phyloP scores from a whole-genome alignment of 306 rosid species.

The Fragaria ananassa region DNA sequence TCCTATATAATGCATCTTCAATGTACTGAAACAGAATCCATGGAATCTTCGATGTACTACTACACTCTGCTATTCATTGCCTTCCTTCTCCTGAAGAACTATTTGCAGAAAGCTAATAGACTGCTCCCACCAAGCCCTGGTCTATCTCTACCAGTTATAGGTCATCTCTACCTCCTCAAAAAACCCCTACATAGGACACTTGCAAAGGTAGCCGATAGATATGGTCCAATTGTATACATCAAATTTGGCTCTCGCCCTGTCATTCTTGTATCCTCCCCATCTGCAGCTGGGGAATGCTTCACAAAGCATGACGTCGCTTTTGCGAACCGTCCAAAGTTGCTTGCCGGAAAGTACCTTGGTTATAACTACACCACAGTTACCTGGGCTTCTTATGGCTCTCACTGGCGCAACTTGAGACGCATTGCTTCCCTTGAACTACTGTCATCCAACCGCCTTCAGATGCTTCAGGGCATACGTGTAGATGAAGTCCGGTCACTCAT shows the following conservation, averaged over 20 bases:
- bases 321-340: constrained; percentile 39
- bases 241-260: constrained; percentile 32
- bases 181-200: constrained; percentile 33
- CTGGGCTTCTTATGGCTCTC: constrained; percentile 40
- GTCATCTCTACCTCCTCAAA: constrained; percentile 41
- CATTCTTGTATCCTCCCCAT: constrained; percentile 39
- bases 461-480: constrained; percentile 18
- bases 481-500: constrained; percentile 32
- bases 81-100: constrained; percentile 4
- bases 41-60: constrained; percentile 11
- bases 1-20: not conserved
- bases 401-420: constrained; percentile 38
- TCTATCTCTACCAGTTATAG: constrained; percentile 26
- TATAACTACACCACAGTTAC: constrained; percentile 30
- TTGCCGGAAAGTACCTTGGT: constrained; percentile 26
- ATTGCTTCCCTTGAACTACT: constrained; percentile 29
- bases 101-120: not conserved
- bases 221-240: constrained; percentile 34
- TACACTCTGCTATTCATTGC: not conserved
- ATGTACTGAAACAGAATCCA: not conserved
- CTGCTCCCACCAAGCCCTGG: constrained; percentile 36
- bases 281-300: constrained; percentile 36
- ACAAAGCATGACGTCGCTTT: constrained; percentile 35
- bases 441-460: constrained; percentile 30
- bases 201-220: constrained; percentile 18